Base-by-base conservation (phyloP, 2,329 filamentous ascomycete species). In the Fusarium bulbicola region DNA sequence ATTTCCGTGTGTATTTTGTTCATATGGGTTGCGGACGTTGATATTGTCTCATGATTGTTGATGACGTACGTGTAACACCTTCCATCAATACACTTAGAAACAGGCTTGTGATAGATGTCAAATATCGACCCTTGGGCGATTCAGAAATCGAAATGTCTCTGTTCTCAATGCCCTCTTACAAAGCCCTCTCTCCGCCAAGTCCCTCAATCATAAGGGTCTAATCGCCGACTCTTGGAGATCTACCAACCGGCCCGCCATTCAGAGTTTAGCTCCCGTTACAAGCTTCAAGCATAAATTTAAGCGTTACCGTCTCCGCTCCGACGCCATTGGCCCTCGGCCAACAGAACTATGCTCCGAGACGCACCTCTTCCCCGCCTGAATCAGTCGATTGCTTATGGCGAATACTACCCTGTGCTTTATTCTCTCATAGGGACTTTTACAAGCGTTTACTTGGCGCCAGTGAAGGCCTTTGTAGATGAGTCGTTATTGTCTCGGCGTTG, bases 341-440 rank as follows among this genome's bases (percentile, higher is more conserved):
- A 59, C 52, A 73, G 68, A 73, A 72, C 36, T 73, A 72, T 57
- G 28, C 62, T 43, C 71, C 71, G 71, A 72, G 40, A 20, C 16
- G 34, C 18, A 45, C 16, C 20, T 45, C 21, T 59, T 59, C 69
- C 57, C 65, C 59, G 45, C 63, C 34, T 63, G 52, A 42, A 61
- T 66, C 70, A 62, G 68, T 43, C 54, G 47, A 63, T 70, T 66
- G 45, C 65, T 59, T 52, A 66, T 45, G 45, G 39, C 32, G 32
- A 69, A 57, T 63, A 37, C 49, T 24, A 57, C 63, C 43, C 28
- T 59, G n/a, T 40, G 21, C 52, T 39, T 10, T 40, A 28, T 15
- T 15, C n/a, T 58, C 11, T 34, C 15, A 36, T 28, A 54, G 26
- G 49, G n/a, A 46, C 37, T 52, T 43, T 34, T 21, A 30, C 39